A percentile compares a stretch with the other conserved stretches of the same genome.
These are phyloP conservation scores for Haplographium delicatum DNA, from an alignment of 495 filamentous ascomycete genomes.

Conservation along the genomic window DNA sequence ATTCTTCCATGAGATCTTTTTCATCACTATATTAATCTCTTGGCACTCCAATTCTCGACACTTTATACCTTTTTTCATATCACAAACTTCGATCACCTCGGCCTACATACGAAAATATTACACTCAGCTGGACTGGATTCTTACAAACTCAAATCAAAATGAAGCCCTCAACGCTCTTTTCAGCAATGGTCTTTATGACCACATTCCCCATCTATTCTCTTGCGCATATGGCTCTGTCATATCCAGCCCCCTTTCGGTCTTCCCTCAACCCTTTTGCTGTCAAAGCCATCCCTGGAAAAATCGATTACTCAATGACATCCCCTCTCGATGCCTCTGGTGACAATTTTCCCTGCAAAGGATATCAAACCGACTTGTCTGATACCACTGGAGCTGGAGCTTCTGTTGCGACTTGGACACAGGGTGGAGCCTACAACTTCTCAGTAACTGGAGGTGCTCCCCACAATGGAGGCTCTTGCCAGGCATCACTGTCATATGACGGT, in stretches of 20 bases:
- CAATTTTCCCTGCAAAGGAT: conserved; percentile 66
- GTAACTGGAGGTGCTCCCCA: conserved; percentile 54
- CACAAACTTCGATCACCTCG: too few relatives aligned
- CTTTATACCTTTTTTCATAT: too few relatives aligned
- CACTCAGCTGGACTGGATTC: conserved; percentile 8
- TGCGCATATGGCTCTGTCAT: conserved; percentile 57
- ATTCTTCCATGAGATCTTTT: neutral
- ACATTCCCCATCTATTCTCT: conserved; percentile 20
- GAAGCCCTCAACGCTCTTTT: conserved; percentile 1
- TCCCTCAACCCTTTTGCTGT: conserved; percentile 44
- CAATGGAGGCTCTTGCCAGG: conserved; percentile 62
- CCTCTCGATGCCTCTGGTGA: conserved; percentile 37
- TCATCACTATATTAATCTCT: neutral
- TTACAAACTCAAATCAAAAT: conserved; percentile 2
- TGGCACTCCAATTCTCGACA: too few relatives aligned
- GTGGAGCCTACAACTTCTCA: conserved; percentile 51
- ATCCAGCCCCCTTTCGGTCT: conserved; percentile 50
- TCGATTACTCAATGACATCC: conserved; percentile 52
- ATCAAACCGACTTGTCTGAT: conserved; percentile 44
- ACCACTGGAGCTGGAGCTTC: conserved; percentile 37
- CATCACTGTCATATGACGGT: conserved; percentile 56
- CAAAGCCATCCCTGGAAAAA: conserved; percentile 26
- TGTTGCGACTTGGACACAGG: conserved; percentile 49
- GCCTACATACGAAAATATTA: neutral
- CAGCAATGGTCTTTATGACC: conserved; percentile 33